Base-by-base conservation (phyloP, 257 asterid genomes). In the Oldenlandia corymbosa region DNA sequence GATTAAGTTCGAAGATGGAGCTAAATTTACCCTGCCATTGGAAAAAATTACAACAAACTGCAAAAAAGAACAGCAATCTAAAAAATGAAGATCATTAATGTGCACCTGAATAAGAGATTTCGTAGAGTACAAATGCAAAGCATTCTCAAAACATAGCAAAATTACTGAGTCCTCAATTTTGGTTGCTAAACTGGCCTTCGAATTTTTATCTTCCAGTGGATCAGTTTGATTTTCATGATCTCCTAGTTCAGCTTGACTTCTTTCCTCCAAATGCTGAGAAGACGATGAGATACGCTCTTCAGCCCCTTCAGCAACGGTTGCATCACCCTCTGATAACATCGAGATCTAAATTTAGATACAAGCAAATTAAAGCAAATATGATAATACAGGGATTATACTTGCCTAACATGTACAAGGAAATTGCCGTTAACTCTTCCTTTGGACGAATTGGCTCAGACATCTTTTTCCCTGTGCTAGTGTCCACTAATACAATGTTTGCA, bases 131-230 rank as follows among this genome's bases (percentile, higher is more conserved):
- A 85, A 36, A 71, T 78, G 79, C 57, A 90, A 73, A 52, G 85
- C 84, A 64, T 87, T 88, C 75, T 79, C 90, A 67, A 85, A 84
- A 71, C 97, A 90, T 73, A 90, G 80, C 54, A 93, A 69, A 76
- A 85, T 80, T 23, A 74, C 77, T 20, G 85, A 80, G 57, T 79
- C 76, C 75, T 72, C 43, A 60, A 60, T 59, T 69, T 48, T 69
- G 56, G 58, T n/a, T n/a, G 59, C 79, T 58, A 74, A 69, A 73
- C 65, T 65, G 41, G 66, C 76, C 46, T 68, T 75, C 63, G 37
- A 31, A 78, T 54, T 68, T 56, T 69, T 73, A 62, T 54, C 75
- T 43, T 28, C 80, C 56, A 76, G 56, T 60, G 72, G 47, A 73
- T 50, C 78, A 68, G 68, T 80, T 66, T 72, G 76, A 46, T 56